phyloP scores from a whole-genome alignment of 164 flowering plant genomes.

The Platanus orientalis region DNA sequence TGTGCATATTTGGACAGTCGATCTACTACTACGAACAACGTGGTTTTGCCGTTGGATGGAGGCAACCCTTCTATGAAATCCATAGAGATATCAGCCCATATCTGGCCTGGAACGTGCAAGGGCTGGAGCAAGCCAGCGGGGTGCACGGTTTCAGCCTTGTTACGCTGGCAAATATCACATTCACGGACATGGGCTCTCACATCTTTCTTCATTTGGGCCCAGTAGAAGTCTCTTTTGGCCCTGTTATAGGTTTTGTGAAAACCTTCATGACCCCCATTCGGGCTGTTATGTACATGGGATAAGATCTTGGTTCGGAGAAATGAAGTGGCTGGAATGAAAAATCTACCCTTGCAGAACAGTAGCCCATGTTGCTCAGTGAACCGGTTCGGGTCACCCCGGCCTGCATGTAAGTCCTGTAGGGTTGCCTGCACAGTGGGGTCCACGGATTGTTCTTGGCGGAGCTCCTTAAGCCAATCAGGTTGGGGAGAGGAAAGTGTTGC shows the following conservation, averaged over 20 bases:
- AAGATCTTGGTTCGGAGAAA: too few relatives aligned
- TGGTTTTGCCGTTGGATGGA: background rate
- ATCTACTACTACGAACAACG: background rate
- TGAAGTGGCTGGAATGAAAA: too few relatives aligned
- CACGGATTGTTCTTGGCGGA: background rate
- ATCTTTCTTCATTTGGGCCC: background rate
- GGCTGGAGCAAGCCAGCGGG: background rate
- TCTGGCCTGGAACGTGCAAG: background rate
- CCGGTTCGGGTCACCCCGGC: too few relatives aligned
- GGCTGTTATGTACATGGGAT: too few relatives aligned
- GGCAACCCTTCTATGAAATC: background rate
- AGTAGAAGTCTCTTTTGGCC: background rate
- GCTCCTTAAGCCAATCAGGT: background rate
- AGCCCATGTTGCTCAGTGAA: too few relatives aligned
- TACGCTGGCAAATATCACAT: background rate
- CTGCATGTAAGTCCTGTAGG: too few relatives aligned
- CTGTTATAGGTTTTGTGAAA: background rate
- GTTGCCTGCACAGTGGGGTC: background rate
- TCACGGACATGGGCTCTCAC: background rate
- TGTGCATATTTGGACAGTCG: background rate
- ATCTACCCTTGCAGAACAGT: too few relatives aligned
- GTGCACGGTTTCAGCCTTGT: background rate
- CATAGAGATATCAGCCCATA: background rate
- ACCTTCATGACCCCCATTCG: background rate
- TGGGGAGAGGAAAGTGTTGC: background rate